Base-by-base conservation (phyloP, 441 rosid genomes). In the Mallotus japonicus region DNA sequence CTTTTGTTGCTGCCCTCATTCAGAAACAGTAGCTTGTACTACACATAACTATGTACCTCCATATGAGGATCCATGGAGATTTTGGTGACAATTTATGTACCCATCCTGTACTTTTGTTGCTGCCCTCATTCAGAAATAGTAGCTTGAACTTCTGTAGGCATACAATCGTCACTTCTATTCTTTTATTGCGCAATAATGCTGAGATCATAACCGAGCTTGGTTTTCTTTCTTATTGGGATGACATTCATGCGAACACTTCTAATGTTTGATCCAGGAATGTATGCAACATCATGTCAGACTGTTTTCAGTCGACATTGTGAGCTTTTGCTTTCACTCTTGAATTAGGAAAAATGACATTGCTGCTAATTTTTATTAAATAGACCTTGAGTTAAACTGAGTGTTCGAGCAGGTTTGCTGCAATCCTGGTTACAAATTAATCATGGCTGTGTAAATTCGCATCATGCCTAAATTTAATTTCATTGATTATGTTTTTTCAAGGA, bases 11-110 rank as follows among this genome's bases (percentile, higher is more conserved):
- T 34, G 16, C 32, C 22, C 51, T 12, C 4, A 3, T 28, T 22
- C 22, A 22, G 19, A 49, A 28, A 50, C 16, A 34, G 32, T 62
- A 64, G 51, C 37, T 34, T 19, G 34, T 47, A 10, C 92, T 8
- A 90, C 93, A n/a, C 86, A 84, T 65, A 83, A 76, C 76, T 93
- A 92, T 72, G 93, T 92, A 69, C 96, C 97, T 82, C 98, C 98
- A 47, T 91, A 62, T 78, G 91, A 93, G 78, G 97, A 93, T 84
- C 97, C 98, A 20, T 93, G 97, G 98, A 88, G 98, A 86, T 93
- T 93, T 85, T 91, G 97, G 98, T 93, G 92, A 91, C 50, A 40
- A 47, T 68, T 61, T 40, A 8, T 54, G 62, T 15, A 17, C 49
- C 51, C 20, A 11, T 47, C 12, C 10, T 24, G 16, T 50, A 9